Evolutionary conservation across 306 rosid genomes (phyloP).

Genomic region (Mimosa bimucronata): DNA sequence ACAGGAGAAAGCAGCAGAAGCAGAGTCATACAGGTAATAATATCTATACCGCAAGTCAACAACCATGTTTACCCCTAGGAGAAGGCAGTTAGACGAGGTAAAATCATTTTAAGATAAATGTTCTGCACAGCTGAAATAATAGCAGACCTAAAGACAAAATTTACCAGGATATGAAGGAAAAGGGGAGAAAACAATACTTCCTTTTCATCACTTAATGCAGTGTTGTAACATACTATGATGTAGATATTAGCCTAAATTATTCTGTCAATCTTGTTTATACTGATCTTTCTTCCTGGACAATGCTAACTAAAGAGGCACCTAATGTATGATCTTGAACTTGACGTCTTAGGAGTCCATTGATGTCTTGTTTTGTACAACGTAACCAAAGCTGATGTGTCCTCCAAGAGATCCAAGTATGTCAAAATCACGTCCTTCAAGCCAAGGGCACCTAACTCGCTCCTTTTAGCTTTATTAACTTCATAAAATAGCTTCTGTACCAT

Average conservation of each 20-base stretch:
- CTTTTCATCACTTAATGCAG: slow-evolving; percentile 4
- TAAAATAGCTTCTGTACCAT: too few species aligned
- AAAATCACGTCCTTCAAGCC: too few species aligned
- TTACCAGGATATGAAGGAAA: neutral
- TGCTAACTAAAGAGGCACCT: neutral
- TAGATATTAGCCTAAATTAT: neutral
- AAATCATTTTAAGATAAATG: neutral
- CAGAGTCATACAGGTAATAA: too few species aligned
- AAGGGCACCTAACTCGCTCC: neutral
- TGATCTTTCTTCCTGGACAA: neutral
- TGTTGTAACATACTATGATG: slow-evolving; percentile 23
- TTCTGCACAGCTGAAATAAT: neutral
- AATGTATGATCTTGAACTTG: neutral
- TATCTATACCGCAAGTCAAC: too few species aligned
- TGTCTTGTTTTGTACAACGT: neutral
- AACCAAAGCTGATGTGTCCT: too few species aligned
- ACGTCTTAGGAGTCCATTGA: neutral
- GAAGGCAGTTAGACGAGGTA: too few species aligned
- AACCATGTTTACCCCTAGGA: too few species aligned
- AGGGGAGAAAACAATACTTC: neutral
- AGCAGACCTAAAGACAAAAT: neutral
- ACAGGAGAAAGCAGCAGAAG: too few species aligned
- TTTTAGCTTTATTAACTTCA: neutral
- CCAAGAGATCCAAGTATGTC: too few species aligned
- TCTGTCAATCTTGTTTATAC: neutral